Evolutionary conservation across 2,329 filamentous ascomycete genomes (phyloP).

Genomic region (Chaetomium sp.): DNA sequence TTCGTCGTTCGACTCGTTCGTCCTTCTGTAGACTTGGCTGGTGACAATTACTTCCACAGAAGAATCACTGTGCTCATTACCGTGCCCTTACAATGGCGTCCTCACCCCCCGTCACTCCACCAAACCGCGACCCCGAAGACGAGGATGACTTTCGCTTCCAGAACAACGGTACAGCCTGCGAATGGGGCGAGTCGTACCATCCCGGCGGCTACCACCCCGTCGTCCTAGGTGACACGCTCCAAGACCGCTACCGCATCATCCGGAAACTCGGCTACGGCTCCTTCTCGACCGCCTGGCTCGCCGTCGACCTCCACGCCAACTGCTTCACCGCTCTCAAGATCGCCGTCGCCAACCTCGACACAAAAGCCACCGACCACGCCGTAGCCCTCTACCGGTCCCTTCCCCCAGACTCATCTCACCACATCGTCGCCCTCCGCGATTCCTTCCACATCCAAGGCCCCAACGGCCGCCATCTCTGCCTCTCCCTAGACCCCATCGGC

Average conservation of each 20-base stretch:
- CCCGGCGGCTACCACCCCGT: conserved; percentile 2
- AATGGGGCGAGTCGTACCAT: conserved; percentile 6
- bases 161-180: background rate
- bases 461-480: background rate
- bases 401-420: background rate
- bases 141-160: background rate
- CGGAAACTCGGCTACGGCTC: conserved; percentile 2
- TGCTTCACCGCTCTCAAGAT: conserved; percentile 1
- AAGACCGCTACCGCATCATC: conserved; percentile 2
- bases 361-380: background rate
- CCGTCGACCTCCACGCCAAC: background rate
- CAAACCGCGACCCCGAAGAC: background rate
- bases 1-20: no score
- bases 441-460: background rate
- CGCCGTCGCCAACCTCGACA: background rate
- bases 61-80: no score
- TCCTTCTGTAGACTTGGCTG: no score
- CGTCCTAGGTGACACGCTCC: background rate
- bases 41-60: no score
- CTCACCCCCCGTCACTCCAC: background rate
- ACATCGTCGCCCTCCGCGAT: background rate
- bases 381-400: background rate
- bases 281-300: conserved; percentile 2
- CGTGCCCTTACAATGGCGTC: no score
- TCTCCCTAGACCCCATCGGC: background rate